Conservation (phyloP, 305 asterid genomes). For the Fraxinus dipetala region DNA sequence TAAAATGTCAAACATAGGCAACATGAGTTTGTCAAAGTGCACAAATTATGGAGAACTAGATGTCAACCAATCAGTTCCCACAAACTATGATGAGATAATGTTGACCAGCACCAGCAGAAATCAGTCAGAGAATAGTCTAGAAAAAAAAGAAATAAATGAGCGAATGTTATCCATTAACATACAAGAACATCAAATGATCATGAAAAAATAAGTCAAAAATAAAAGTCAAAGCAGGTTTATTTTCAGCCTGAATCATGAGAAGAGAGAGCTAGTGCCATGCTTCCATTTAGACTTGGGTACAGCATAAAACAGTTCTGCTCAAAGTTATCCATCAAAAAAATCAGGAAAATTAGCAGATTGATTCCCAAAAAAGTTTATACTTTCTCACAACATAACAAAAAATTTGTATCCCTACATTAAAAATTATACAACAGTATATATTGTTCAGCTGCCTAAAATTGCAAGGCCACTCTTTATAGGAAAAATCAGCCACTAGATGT, state of each 20-base stretch:
- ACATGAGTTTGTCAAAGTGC: background rate
- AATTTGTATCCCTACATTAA: background rate
- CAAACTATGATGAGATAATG: background rate
- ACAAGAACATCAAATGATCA: background rate
- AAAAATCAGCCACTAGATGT: background rate
- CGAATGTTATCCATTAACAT: background rate
- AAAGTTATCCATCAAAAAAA: background rate
- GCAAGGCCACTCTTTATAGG: background rate
- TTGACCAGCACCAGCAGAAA: background rate
- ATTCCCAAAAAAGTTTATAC: background rate
- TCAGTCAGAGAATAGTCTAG: background rate
- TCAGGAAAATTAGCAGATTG: background rate
- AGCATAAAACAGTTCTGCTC: background rate
- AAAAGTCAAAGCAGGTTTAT: background rate
- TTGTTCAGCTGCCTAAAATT: background rate
- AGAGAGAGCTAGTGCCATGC: background rate
- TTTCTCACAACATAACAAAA: background rate
- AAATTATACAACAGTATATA: background rate
- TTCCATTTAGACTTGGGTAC: background rate
- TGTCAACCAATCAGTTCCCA: background rate
- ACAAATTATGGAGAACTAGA: background rate
- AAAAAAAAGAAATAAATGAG: background rate
- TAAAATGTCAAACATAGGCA: background rate
- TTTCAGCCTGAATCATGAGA: background rate
- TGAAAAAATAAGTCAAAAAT: background rate